Base-by-base conservation (phyloP, 768 basidiomycete genomes). In the Boletus rufocinnamomeus region DNA sequence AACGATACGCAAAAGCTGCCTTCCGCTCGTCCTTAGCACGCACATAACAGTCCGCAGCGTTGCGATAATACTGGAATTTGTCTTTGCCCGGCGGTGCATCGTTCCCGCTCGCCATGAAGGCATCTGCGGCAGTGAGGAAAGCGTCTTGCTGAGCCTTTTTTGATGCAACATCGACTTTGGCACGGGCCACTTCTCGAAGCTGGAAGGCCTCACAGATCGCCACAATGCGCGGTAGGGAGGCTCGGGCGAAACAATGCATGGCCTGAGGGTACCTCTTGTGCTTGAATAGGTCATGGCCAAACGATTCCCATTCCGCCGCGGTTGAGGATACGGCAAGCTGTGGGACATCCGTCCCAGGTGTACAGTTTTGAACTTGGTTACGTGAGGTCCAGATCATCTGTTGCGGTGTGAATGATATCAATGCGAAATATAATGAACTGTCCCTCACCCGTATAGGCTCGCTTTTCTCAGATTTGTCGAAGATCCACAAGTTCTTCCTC, bases 281-380 rank as follows among this genome's bases (percentile, higher is more conserved):
- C 8, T 72, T 62, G 64, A 83, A 83, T 3, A 83, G 59, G 9
- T 69, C 63, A 1, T 62, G 61, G 1, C 79, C 81, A 19, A 71
- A 77, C 27, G 69, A 64, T 5, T 69, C 74, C 82, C 82, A 83
- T 63, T 83, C 82, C 27, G 71, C 76, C 1, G 66, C 61, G 13
- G 80, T 77, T 4, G 87, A 88, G 0, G 80, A 74, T 2, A 79
- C 80, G 0, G 84, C 85, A 23, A 88, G 75, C 13, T 74, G 79
- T 2, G 84, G 85, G 35, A 81, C 76, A 41, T 81, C 81, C 0
- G 74, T 76, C 1, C 72, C 78, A 0, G 84, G 80, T 2, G 76
- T 76, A 52, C 79, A 82, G 30, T 77, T 79, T 49, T 83, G 76
- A 2, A 88, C 69, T 28, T 80, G 78, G 52, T 72, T 64, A 23